Percentiles rank a stretch among this genome's conserved stretches.
Evolutionary conservation across 108 stramenopile genomes (phyloP).

Genomic region (Aurantiochytrium sp.): DNA sequence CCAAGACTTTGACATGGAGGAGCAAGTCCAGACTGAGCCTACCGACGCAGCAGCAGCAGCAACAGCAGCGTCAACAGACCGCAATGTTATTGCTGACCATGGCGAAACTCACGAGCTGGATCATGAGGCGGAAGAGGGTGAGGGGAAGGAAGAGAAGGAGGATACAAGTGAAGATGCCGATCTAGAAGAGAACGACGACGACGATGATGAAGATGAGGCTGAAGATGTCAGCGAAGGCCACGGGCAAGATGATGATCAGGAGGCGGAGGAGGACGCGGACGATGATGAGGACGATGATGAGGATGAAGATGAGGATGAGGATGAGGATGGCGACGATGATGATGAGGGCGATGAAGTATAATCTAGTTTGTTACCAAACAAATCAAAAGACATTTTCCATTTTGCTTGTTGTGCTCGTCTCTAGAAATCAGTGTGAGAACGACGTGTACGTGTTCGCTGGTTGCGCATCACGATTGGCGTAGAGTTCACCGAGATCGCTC

Average conservation of each 20-base stretch:
- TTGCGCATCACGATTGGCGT: background rate
- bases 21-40: no score
- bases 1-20: no score
- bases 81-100: no score
- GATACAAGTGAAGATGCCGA: background rate
- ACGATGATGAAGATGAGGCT: background rate
- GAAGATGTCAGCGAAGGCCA: background rate
- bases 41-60: no score
- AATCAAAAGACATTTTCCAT: no score
- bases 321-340: background rate
- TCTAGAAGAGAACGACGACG: background rate
- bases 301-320: background rate
- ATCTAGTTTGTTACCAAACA: no score
- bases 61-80: no score
- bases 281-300: background rate
- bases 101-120: background rate
- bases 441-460: no score
- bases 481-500: slow-evolving; percentile 23
- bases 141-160: background rate
- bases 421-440: no score
- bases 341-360: no score
- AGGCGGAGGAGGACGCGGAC: background rate
- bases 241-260: background rate
- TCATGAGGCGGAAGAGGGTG: background rate
- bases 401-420: no score